phyloP scores from a whole-genome alignment of 2,329 filamentous ascomycete genomes.

The Trichophyton simii region DNA sequence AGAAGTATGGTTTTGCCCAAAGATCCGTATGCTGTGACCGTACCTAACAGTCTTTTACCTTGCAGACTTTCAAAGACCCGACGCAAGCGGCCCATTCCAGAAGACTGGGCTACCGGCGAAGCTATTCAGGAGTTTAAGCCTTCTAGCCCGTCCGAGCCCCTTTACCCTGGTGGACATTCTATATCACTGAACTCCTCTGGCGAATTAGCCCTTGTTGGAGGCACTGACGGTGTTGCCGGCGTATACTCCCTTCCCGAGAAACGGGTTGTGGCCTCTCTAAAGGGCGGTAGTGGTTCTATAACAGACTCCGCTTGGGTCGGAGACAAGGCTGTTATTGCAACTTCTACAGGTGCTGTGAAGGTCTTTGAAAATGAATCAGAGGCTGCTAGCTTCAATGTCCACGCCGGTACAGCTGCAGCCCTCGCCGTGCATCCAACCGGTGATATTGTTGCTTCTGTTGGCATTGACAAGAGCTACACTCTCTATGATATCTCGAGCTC shows the following conservation, averaged over 20 bases:
- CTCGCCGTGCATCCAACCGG: conserved; percentile 73
- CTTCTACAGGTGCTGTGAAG: conserved; percentile 65
- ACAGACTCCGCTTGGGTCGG: conserved; percentile 50
- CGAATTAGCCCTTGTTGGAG: conserved; percentile 60
- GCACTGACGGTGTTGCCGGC: conserved; percentile 60
- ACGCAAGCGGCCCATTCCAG: conserved; percentile 75
- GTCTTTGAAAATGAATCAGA: conserved; percentile 62
- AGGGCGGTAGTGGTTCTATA: conserved; percentile 52
- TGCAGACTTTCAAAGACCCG: conserved; percentile 72
- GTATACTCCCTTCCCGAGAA: conserved; percentile 68
- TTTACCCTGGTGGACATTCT: conserved; percentile 47
- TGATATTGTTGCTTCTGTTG: conserved; percentile 72
- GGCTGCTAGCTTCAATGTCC: conserved; percentile 58
- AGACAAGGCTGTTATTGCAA: conserved; percentile 58
- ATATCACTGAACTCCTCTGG: conserved; percentile 48
- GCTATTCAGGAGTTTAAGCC: conserved; percentile 51
- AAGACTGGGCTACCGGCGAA: conserved; percentile 70
- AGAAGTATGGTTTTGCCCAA: conserved; percentile 43
- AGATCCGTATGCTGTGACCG: background rate
- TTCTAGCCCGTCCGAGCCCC: conserved; percentile 40
- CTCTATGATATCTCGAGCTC: conserved; percentile 66
- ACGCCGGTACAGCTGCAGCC: conserved; percentile 68
- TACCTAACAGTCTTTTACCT: conserved; percentile 15
- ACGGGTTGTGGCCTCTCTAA: conserved; percentile 57
- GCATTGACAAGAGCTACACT: conserved; percentile 81